Evolutionary conservation across 495 filamentous ascomycete species (phyloP).

Genomic region (Aspergillus biplanus): DNA sequence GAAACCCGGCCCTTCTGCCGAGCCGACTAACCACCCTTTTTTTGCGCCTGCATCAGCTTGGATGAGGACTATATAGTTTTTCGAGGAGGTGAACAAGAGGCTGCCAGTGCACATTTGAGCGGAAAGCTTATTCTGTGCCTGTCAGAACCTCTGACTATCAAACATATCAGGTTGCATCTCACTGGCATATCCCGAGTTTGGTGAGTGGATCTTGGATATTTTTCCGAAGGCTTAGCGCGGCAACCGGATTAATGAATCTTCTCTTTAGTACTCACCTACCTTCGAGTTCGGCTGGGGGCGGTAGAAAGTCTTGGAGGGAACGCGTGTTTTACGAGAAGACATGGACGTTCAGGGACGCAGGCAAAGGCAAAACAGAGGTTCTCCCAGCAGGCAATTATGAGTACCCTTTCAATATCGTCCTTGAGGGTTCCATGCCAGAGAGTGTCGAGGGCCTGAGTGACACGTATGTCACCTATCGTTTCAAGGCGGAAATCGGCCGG

Average conservation of each 20-base stretch:
- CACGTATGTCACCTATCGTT: constrained; percentile 80
- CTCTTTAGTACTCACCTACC: constrained; percentile 50
- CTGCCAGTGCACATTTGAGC: constrained; percentile 72
- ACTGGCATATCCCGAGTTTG: constrained; percentile 71
- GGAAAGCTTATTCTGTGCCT: constrained; percentile 78
- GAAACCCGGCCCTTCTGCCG: constrained; percentile 16
- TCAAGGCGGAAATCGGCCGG: constrained; percentile 85
- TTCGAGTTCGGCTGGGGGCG: constrained; percentile 46
- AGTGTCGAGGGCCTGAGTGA: constrained; percentile 85
- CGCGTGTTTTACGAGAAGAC: constrained; percentile 60
- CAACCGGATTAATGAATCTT: constrained; percentile 21
- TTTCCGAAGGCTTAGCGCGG: constrained; percentile 14
- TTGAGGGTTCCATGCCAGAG: constrained; percentile 79
- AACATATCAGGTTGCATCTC: constrained; percentile 71
- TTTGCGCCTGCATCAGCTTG: constrained; percentile 53
- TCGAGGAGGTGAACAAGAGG: constrained; percentile 73
- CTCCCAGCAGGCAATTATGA: constrained; percentile 83
- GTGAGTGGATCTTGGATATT: constrained; percentile 49
- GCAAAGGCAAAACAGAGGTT: constrained; percentile 59
- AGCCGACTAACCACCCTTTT: constrained; percentile 16
- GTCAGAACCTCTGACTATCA: constrained; percentile 66
- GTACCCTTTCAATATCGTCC: constrained; percentile 80
- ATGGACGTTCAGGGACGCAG: constrained; percentile 55
- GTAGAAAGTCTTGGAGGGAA: constrained; percentile 54
- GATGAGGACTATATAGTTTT: constrained; percentile 81